These are phyloP conservation scores for Knoxia roxburghii DNA, from an alignment of 257 asterid species.

Conservation along the genomic window DNA sequence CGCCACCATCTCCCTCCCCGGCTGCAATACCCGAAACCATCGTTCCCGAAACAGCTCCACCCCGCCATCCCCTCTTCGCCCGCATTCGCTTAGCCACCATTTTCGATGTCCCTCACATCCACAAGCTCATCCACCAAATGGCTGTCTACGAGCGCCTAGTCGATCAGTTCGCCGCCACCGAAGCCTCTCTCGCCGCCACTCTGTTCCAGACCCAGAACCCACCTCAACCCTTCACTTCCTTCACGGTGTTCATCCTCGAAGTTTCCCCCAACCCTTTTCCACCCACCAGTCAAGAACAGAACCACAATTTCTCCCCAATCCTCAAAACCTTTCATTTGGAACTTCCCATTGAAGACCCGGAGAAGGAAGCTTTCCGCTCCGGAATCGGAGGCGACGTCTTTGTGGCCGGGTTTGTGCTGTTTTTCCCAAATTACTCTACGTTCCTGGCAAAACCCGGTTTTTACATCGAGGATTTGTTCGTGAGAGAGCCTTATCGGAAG, in stretches of 20 bases:
- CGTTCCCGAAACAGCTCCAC: constrained; percentile 6
- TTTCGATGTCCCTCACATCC: constrained; percentile 38
- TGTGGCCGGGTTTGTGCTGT: constrained; percentile 64
- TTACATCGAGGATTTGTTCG: constrained; percentile 71
- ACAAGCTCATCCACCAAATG: constrained; percentile 46
- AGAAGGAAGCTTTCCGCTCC: constrained; percentile 41
- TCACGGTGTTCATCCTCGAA: constrained; percentile 46
- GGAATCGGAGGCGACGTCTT: constrained; percentile 28
- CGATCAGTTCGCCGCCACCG: constrained; percentile 37
- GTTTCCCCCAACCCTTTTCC: constrained; percentile 34
- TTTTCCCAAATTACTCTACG: constrained; percentile 79
- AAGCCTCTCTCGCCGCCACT: constrained; percentile 36
- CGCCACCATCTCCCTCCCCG: constrained; percentile 34
- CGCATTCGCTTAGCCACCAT: constrained; percentile 37
- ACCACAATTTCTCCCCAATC: constrained; percentile 24
- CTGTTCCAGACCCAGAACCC: constrained; percentile 27
- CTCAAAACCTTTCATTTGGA: constrained; percentile 40
- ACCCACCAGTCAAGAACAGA: background rate
- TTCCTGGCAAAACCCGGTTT: constrained; percentile 84
- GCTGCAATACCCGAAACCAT: constrained; percentile 16
- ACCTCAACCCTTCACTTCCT: constrained; percentile 34
- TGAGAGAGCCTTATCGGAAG: constrained; percentile 81
- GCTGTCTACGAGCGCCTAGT: constrained; percentile 42
- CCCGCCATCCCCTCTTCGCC: constrained; percentile 23
- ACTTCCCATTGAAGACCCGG: constrained; percentile 61